These are phyloP conservation scores for Jimgerdemannia flammicorona DNA, from an alignment of 192 early-diverging fungal species.

Conservation along the genomic window DNA sequence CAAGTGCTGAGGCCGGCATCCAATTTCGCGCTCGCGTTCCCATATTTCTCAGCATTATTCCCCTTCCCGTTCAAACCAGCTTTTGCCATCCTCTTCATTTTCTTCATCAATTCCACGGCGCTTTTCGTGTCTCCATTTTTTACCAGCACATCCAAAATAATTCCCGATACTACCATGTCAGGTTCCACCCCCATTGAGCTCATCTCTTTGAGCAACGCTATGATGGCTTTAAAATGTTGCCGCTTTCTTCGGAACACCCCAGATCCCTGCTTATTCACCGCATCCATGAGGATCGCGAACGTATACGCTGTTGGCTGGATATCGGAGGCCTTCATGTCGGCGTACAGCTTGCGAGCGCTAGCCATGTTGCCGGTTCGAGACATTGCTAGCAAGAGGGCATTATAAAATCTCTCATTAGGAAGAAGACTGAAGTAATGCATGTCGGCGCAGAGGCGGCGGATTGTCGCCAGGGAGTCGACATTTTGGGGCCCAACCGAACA, in stretches of 20 bases:
- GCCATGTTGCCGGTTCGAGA: not conserved
- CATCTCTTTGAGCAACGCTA: not conserved
- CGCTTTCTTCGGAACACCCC: not conserved
- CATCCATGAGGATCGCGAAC: not conserved
- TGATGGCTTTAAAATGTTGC: not conserved
- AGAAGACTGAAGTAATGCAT: not conserved
- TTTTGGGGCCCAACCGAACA: not conserved
- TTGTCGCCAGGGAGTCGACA: not conserved
- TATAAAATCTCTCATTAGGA: not conserved
- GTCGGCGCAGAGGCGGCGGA: not conserved
- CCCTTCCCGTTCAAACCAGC: not conserved
- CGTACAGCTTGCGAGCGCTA: not conserved
- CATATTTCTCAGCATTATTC: not conserved
- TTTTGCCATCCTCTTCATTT: not conserved
- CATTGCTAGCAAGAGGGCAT: not conserved
- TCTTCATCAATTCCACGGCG: not conserved
- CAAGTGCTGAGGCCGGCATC: not conserved
- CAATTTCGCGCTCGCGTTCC: not conserved
- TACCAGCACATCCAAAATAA: not conserved
- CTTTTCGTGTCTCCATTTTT: not conserved
- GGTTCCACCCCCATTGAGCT: not conserved
- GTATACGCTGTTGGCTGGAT: not conserved
- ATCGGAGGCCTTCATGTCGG: not conserved
- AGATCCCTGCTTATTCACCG: not conserved
- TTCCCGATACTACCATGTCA: not conserved